These are phyloP conservation scores for Rhizophlyctis rosea DNA, from an alignment of 192 early-diverging fungal species.

Conservation along the genomic window DNA sequence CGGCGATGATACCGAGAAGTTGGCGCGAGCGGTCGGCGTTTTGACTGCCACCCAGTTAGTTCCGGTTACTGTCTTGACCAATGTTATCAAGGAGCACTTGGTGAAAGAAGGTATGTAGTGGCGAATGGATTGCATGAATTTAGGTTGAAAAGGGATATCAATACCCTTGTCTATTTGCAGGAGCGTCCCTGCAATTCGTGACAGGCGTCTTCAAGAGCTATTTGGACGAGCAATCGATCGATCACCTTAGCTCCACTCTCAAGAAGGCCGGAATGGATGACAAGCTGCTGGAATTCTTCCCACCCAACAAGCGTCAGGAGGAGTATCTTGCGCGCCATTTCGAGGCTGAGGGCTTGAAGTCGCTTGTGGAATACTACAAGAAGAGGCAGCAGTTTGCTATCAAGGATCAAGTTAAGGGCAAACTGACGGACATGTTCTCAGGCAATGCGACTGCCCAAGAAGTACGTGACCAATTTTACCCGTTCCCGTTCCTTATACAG, in stretches of 20 bases:
- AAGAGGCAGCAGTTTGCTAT: constrained; percentile 64
- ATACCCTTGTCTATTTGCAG: constrained; percentile 31
- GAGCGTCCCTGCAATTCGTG: constrained; percentile 75
- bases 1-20: constrained; percentile 72
- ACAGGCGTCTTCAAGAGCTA: constrained; percentile 80
- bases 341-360: constrained; percentile 88
- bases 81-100: constrained; percentile 88
- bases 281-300: constrained; percentile 86
- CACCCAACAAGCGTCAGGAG: constrained; percentile 82
- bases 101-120: constrained; percentile 74
- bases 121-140: background rate
- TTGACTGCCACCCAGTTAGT: constrained; percentile 69
- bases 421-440: constrained; percentile 61
- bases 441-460: constrained; percentile 47
- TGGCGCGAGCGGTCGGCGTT: constrained; percentile 74
- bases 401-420: constrained; percentile 63
- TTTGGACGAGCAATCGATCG: constrained; percentile 70
- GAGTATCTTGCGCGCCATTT: constrained; percentile 89
- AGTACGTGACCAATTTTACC: constrained; percentile 9
- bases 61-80: constrained; percentile 67
- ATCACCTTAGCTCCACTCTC: constrained; percentile 71
- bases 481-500: too few relatives aligned
- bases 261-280: constrained; percentile 68
- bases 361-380: constrained; percentile 76
- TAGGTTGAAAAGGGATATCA: background rate